Evolutionary conservation across 192 early-diverging fungal species (phyloP).

Genomic region (Coemansia sp.): DNA sequence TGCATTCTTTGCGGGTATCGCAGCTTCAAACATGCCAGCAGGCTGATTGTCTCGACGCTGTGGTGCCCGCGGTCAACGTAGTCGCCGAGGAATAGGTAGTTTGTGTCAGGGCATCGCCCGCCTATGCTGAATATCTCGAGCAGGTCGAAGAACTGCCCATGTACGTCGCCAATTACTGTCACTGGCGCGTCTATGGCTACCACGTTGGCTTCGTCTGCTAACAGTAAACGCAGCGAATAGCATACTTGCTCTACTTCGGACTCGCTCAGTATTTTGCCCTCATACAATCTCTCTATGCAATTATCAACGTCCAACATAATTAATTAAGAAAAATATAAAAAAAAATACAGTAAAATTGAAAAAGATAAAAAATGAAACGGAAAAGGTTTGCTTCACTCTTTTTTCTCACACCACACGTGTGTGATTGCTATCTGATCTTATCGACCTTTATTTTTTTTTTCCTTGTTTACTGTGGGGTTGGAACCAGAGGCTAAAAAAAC

Average conservation of each 20-base stretch:
- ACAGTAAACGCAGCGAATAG: conserved; percentile 74
- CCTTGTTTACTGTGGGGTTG: neutral
- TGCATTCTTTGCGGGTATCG: conserved; percentile 88
- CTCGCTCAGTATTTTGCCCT: conserved; percentile 75
- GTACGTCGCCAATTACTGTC: conserved; percentile 91
- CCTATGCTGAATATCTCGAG: conserved; percentile 95
- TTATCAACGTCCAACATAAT: conserved; percentile 70
- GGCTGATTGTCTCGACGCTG: conserved; percentile 92
- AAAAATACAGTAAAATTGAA: conserved; percentile 1
- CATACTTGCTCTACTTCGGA: conserved; percentile 80
- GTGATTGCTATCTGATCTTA: neutral
- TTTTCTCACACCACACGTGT: neutral
- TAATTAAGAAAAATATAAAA: neutral
- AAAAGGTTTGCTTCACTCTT: neutral
- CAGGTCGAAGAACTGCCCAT: conserved; percentile 94
- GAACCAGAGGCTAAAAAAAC: neutral
- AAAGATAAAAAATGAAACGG: neutral
- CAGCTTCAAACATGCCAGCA: conserved; percentile 87
- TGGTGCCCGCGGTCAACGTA: conserved; percentile 99
- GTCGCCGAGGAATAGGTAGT: conserved; percentile 99
- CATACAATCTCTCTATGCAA: conserved; percentile 77
- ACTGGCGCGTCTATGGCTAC: conserved; percentile 81
- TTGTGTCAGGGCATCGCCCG: conserved; percentile 87
- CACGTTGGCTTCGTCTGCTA: conserved; percentile 87
- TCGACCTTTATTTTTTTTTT: neutral